Conservation (phyloP, 2,329 filamentous ascomycete genomes). For the Alternaria postmessia region DNA sequence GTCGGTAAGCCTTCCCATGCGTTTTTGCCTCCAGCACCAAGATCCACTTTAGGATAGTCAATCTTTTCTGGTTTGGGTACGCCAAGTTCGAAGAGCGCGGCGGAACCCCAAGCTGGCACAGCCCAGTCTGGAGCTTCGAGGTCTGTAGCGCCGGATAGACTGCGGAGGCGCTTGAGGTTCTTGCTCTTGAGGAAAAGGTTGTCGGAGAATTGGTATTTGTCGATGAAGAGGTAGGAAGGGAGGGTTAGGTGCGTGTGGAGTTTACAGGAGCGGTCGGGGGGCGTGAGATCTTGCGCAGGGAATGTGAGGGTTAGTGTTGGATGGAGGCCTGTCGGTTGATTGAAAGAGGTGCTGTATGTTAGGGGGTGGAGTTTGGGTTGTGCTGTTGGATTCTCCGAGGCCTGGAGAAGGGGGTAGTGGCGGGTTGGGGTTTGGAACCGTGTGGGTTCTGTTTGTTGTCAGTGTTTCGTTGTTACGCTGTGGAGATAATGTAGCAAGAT, state of each 20-base stretch:
- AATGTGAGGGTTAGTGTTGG: slow-evolving; percentile 78
- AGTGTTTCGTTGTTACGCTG: background rate
- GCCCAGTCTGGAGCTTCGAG: slow-evolving; percentile 90
- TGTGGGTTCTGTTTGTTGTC: slow-evolving; percentile 65
- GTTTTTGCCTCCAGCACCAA: background rate
- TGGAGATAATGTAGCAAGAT: background rate
- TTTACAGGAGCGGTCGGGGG: slow-evolving; percentile 63
- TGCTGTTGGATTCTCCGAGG: slow-evolving; percentile 10
- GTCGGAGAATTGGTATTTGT: slow-evolving; percentile 84
- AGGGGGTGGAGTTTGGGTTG: slow-evolving; percentile 57
- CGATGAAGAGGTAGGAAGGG: slow-evolving; percentile 81
- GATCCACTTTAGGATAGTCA: slow-evolving; percentile 15
- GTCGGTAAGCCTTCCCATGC: slow-evolving; percentile 6
- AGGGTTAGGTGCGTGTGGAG: slow-evolving; percentile 84
- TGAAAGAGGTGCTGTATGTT: slow-evolving; percentile 70
- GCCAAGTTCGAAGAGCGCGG: slow-evolving; percentile 77
- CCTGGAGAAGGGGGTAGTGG: slow-evolving; percentile 66
- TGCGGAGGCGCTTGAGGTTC: slow-evolving; percentile 73
- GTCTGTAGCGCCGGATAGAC: slow-evolving; percentile 79
- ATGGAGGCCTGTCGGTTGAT: slow-evolving; percentile 80
- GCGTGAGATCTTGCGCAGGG: slow-evolving; percentile 62
- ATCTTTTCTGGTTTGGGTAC: slow-evolving; percentile 38
- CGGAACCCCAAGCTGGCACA: slow-evolving; percentile 78
- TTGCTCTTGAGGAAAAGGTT: slow-evolving; percentile 81
- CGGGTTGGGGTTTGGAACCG: slow-evolving; percentile 88